Base-by-base conservation (phyloP, 495 filamentous ascomycete species). In the Xylaria venustula region DNA sequence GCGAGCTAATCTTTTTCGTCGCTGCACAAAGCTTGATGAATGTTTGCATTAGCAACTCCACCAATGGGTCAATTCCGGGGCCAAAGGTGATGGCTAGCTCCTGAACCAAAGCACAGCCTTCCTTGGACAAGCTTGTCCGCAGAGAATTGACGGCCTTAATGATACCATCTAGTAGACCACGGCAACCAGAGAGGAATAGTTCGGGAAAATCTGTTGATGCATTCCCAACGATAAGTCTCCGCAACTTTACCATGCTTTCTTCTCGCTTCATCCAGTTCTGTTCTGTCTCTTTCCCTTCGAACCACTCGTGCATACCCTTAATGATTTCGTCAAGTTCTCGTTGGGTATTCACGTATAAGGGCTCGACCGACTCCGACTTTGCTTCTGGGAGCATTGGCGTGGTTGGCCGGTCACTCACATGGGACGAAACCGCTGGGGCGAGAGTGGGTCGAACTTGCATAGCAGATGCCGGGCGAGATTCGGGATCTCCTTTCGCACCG, bases 201-300 rank as follows among this genome's bases (percentile, higher is more conserved):
- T 85, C 82, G 22, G 84, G 80, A 65, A 88, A 96, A 48, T 94
- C 89, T 17, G 85, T 82, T 7, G 89, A 87, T 5, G 88, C 90
- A 72, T 98, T 98, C 44, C 94, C 94, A 51, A 85, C 86, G 8
- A 88, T 86, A 17, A 98, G 79, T 62, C 86, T 83, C 28, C 93
- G 87, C 9, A 98, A 72, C 57, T 89, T 90, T 19, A 82, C 80
- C 25, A 89, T 79, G 67, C 81, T 88, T 75, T 92, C 88, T 65
- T 97, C 93, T 69, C 95, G 83, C 54, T 86, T 83, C 66, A 88
- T 66, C 92, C 94, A 98, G 67, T 98, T 98, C 25, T 87, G 80
- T 66, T 98, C 94, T 0, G 89, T 86, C 74, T 98, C 94, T 67
- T 83, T 91, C 40, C 93, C 93, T 63, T 97, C 92, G 65, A 98